Evolutionary conservation across 1,284 basidiomycete species (phyloP), one percentile per base, ranked within the genome.

Genomic region (Cryptococcus maquisensis): DNA sequence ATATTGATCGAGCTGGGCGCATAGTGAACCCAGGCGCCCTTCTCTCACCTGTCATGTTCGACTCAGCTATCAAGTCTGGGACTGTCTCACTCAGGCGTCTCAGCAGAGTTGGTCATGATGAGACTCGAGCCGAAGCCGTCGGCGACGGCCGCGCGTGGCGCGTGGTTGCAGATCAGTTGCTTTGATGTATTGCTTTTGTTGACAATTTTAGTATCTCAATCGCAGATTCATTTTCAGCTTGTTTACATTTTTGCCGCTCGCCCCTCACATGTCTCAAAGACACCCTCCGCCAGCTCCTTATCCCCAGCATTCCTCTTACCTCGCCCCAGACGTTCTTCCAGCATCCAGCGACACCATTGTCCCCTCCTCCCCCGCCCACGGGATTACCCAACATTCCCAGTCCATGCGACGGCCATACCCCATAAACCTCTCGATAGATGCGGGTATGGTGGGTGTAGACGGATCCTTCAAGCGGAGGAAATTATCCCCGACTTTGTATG

Each of bases 401-500:
- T 40, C 16, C 39, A 40, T 40, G n/a, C 39, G 39, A 9, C 15
- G n/a, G 39, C n/a, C 21, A n/a, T 9, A 6, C 12, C 39, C 39
- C n/a, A 40, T 40, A 40, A 16, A n/a, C 21, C 6, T 40, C 3
- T 40, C 39, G 3, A 40, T 12, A 3, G 39, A 40, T 40, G 39
- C 21, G n/a, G n/a, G 39, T 23, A 10, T 24, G 5, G 44, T 20
- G 7, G 13, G 44, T 10, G 20, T 24, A 46, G 24, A 26, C 24
- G 18, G 28, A 3, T 46, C 44, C 10, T 12, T 55, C 24, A 55
- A 55, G 45, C 40, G 53, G 9, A 32, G 53, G 13, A 56, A 48
- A 35, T 28, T 56, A n/a, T 51, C 49, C 3, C 49, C 54, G n/a
- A 49, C 51, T n/a, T 3, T 44, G 15, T 52, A 47, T 39, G 23